Base-by-base conservation (phyloP, 192 early-diverging fungal species). In the Cetraspora pellucida region DNA sequence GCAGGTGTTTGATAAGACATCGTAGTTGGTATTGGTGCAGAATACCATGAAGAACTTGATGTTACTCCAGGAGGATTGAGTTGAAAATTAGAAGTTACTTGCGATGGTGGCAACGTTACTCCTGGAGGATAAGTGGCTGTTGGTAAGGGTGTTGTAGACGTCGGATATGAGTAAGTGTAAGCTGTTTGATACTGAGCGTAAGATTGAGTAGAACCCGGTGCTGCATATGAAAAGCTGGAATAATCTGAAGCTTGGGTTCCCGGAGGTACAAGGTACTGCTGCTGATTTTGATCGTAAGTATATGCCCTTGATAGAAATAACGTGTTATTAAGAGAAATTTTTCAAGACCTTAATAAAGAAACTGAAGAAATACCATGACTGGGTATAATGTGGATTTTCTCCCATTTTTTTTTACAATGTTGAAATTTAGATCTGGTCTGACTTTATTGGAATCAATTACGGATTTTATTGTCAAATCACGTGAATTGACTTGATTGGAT, bases 61-160 rank as follows among this genome's bases (percentile, higher is more conserved):
- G 77, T 30, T n/a, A 74, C 73, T 37, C 78, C 80, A 43, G 74
- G 47, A 4, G 74, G 54, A 57, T 74, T 72, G 23, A 78, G 65
- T n/a, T 75, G 67, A 58, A 75, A 72, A 45, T 68, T 45, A 49
- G 73, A 17, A 43, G 78, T 75, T 6, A 46, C 47, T 31, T 73
- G 72, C n/a, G 59, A 72, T 13, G 69, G 66, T 11, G 77, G 31
- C 19, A n/a, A n/a, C n/a, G n/a, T n/a, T n/a, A n/a, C n/a, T n/a
- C 66, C 57, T 21, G 77, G 43, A 66, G 77, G 9, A 67, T 73
- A 23, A 6, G 71, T 46, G 8, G 59, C 74, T 14, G 63, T 54
- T 19, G 78, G 55, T 30, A 37, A 6, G 7, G 46, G n/a, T 25
- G 46, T 28, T 21, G 21, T 21, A 46, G 66, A 68, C 5, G 30